Evolutionary conservation across 441 rosid species (phyloP).

Genomic region (Adansonia madagascariensis): DNA sequence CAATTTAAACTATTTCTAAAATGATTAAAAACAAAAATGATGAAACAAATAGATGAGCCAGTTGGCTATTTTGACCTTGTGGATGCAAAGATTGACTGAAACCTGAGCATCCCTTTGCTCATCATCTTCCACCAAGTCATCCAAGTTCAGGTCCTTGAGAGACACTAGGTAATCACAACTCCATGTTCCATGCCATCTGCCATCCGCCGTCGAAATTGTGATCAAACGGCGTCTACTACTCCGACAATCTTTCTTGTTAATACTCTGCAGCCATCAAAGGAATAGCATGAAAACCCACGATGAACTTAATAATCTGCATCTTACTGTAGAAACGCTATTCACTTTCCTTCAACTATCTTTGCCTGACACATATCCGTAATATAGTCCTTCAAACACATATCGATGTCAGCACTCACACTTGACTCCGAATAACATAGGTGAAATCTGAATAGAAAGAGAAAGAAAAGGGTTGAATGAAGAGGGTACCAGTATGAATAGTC

Average conservation of each 20-base stretch:
- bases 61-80: slow-evolving; percentile 48
- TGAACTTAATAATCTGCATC: neutral
- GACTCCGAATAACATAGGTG: neutral
- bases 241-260: slow-evolving; percentile 31
- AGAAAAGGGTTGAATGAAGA: neutral
- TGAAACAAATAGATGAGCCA: neutral
- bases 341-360: too few species aligned
- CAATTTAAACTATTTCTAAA: neutral
- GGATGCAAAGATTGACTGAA: slow-evolving; percentile 54
- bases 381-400: too few species aligned
- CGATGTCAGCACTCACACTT: too few species aligned
- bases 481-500: slow-evolving; percentile 29
- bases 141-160: slow-evolving; percentile 58
- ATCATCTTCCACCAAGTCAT: slow-evolving; percentile 67
- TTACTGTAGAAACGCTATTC: neutral
- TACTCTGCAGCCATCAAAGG: slow-evolving; percentile 39
- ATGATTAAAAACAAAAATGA: neutral
- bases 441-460: neutral
- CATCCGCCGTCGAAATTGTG: slow-evolving; percentile 61
- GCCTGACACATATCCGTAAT: too few species aligned
- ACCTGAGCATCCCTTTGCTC: slow-evolving; percentile 50
- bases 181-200: slow-evolving; percentile 76
- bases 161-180: slow-evolving; percentile 55
- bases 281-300: neutral
- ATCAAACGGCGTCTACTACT: slow-evolving; percentile 52